phyloP scores from a whole-genome alignment of 257 asterid species.

The Verbena officinalis region DNA sequence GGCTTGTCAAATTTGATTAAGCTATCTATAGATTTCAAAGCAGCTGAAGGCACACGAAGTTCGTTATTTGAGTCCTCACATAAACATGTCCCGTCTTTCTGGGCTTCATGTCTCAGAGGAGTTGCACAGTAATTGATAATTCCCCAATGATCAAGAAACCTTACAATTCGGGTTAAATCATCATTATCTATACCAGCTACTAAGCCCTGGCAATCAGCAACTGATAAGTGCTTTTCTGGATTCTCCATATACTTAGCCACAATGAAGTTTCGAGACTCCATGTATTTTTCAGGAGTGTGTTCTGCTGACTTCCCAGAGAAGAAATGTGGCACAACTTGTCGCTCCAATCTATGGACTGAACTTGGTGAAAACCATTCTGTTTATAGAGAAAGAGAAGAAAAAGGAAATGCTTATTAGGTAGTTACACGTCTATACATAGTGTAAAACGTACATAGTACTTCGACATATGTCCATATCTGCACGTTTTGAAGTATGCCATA shows the following conservation, averaged over 20 bases:
- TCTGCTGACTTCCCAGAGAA: slow-evolving; percentile 89
- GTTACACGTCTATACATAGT: not conserved
- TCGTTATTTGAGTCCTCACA: slow-evolving; percentile 77
- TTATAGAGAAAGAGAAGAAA: slow-evolving; percentile 26
- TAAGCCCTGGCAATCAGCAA: slow-evolving; percentile 69
- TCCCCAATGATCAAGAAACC: slow-evolving; percentile 99
- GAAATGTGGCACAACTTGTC: slow-evolving; percentile 99
- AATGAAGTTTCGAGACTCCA: slow-evolving; percentile 80
- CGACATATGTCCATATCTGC: slow-evolving; percentile 8
- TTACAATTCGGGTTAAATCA: slow-evolving; percentile 73
- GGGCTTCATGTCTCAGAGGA: slow-evolving; percentile 52
- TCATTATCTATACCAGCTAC: slow-evolving; percentile 65
- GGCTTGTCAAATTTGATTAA: slow-evolving; percentile 93
- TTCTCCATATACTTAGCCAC: slow-evolving; percentile 93
- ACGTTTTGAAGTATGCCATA: slow-evolving; percentile 7
- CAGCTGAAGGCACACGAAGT: slow-evolving; percentile 80
- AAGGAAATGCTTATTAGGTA: slow-evolving; percentile 6
- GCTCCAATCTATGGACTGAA: slow-evolving; percentile 96
- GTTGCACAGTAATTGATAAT: slow-evolving; percentile 88
- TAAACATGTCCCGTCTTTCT: slow-evolving; percentile 61
- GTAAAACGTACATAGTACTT: slow-evolving; percentile 4
- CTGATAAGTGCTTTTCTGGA: slow-evolving; percentile 73
- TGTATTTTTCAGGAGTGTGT: slow-evolving; percentile 89
- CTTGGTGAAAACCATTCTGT: slow-evolving; percentile 98
- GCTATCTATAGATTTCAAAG: slow-evolving; percentile 92